Evolutionary conservation across 73 alveolate genomes (phyloP).

Genomic region (Paramecium pentaurelia): DNA sequence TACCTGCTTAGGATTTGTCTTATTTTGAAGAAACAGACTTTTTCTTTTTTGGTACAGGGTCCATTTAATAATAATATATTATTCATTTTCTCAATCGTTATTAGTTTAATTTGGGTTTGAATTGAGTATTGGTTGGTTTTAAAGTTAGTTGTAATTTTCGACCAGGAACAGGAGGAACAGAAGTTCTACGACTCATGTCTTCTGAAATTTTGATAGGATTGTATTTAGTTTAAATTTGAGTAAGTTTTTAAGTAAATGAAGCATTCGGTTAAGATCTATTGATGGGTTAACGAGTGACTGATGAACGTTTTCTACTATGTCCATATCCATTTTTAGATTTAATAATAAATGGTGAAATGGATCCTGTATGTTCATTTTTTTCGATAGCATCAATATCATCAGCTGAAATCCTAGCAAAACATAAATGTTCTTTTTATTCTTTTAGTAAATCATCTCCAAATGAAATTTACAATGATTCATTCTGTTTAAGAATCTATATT

Average conservation of each 20-base stretch:
- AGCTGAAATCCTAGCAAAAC: background rate
- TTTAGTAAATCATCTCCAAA: background rate
- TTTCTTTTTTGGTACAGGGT: background rate
- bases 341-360: background rate
- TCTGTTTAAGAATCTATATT: background rate
- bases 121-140: background rate
- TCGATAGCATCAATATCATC: conserved; percentile 1
- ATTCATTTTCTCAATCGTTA: conserved; percentile 27
- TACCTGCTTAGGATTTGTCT: conserved; percentile 46
- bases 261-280: background rate
- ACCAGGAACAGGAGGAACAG: conserved; percentile 21
- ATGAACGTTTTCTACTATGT: background rate
- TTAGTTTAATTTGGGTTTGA: background rate
- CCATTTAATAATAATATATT: background rate
- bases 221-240: background rate
- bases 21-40: background rate
- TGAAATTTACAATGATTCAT: background rate
- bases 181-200: background rate
- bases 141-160: background rate
- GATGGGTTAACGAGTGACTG: background rate
- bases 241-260: background rate
- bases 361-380: background rate
- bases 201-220: background rate
- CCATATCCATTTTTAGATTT: background rate
- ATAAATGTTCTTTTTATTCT: background rate